Conservation (phyloP, 441 rosid genomes). For the Adansonia madagascariensis region DNA sequence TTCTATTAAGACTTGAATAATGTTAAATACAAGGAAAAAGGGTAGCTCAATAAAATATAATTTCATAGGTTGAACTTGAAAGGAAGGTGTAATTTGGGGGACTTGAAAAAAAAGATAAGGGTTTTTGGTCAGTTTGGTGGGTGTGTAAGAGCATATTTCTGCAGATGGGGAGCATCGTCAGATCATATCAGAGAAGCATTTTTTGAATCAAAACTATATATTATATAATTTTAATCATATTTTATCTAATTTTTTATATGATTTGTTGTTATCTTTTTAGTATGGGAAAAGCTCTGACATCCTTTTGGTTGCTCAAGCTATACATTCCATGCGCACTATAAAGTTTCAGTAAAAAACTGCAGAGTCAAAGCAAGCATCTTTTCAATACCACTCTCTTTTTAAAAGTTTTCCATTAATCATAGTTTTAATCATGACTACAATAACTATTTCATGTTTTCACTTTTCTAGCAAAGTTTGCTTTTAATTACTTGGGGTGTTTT, state of each 20-base stretch:
- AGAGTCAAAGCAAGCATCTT: constrained; percentile 40
- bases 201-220: constrained; percentile 33
- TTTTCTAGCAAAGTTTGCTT: constrained; percentile 26
- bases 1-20: constrained; percentile 31
- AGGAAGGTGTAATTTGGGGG: constrained; percentile 37
- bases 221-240: constrained; percentile 28
- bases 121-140: constrained; percentile 54
- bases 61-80: constrained; percentile 27
- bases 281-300: constrained; percentile 59
- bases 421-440: constrained; percentile 52
- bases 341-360: constrained; percentile 44
- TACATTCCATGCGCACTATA: constrained; percentile 74
- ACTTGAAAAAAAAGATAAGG: constrained; percentile 47
- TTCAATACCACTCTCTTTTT: constrained; percentile 35
- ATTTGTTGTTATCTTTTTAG: constrained; percentile 36
- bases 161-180: constrained; percentile 64
- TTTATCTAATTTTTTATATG: constrained; percentile 27
- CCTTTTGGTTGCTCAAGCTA: constrained; percentile 48
- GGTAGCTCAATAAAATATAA: constrained; percentile 29
- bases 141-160: constrained; percentile 49
- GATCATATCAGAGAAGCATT: constrained; percentile 39
- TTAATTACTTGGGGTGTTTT: not conserved
- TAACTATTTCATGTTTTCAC: constrained; percentile 21
- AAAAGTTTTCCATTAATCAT: constrained; percentile 55
- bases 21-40: constrained; percentile 19